Conservation (phyloP, 148 eudicot species). For the Heliamphora exappendiculata region DNA sequence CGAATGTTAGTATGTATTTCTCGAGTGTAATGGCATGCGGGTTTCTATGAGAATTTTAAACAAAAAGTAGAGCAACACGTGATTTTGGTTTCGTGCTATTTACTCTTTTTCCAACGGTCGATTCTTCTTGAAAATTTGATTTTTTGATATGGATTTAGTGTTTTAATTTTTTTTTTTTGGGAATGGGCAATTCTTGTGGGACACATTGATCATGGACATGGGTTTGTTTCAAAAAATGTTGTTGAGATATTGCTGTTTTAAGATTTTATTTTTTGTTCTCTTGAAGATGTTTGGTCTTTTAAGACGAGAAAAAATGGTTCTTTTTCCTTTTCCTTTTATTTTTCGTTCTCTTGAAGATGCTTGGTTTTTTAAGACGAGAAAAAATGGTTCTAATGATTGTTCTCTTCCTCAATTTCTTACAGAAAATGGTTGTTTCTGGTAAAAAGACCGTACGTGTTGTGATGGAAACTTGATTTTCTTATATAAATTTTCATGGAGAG, state of each 20-base stretch:
- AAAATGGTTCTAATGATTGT: neutral
- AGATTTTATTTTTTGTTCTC: too few species aligned
- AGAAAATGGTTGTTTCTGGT: neutral
- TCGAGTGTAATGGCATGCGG: neutral
- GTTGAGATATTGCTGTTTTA: too few species aligned
- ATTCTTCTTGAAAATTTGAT: too few species aligned
- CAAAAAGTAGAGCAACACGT: too few species aligned
- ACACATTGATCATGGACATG: neutral
- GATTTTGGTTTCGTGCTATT: neutral
- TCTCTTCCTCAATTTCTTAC: neutral
- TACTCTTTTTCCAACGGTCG: neutral
- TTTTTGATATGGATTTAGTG: too few species aligned
- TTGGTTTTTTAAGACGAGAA: neutral
- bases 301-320: neutral
- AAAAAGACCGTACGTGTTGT: neutral
- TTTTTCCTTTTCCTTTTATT: neutral
- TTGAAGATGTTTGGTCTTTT: neutral
- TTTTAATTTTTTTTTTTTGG: too few species aligned
- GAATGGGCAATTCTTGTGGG: too few species aligned
- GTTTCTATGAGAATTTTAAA: too few species aligned
- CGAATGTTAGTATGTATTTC: too few species aligned
- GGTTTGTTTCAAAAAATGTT: conserved; percentile 3
- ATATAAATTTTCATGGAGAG: too few species aligned
- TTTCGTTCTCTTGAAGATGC: neutral
- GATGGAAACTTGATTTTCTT: neutral